Conservation (phyloP, 2,329 filamentous ascomycete genomes). For the Juglanconis sp. region DNA sequence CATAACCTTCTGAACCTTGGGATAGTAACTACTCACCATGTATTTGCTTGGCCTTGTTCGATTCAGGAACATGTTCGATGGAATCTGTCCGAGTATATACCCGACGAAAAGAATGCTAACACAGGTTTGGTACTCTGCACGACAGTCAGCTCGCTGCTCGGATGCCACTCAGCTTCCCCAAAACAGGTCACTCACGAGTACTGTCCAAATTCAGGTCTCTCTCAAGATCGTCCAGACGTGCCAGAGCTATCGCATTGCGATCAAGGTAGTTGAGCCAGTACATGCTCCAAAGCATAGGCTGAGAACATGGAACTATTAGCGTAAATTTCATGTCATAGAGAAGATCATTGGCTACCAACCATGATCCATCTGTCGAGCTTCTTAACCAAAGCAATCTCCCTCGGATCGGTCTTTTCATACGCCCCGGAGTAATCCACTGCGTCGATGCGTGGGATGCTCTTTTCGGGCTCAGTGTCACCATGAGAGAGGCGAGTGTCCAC, state of each 20-base stretch:
- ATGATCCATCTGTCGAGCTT: background rate
- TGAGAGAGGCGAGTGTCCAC: too few relatives aligned
- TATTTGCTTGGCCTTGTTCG: constrained; percentile 36
- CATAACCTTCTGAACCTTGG: constrained; percentile 39
- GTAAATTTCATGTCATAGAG: background rate
- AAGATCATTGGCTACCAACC: background rate
- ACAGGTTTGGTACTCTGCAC: constrained; percentile 43
- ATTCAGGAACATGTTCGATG: constrained; percentile 25
- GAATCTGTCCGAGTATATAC: constrained; percentile 24
- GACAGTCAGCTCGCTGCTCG: too few relatives aligned
- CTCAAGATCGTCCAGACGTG: constrained; percentile 51
- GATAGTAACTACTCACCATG: constrained; percentile 36
- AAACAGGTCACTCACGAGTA: constrained; percentile 20
- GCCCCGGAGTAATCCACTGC: background rate
- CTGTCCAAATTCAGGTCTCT: constrained; percentile 46
- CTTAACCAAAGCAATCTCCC: background rate
- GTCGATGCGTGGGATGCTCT: too few relatives aligned
- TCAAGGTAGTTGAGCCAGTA: constrained; percentile 33
- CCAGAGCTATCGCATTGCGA: constrained; percentile 55
- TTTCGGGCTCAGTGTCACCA: too few relatives aligned
- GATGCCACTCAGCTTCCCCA: background rate
- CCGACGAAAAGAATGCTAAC: constrained; percentile 51
- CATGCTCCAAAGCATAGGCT: constrained; percentile 32
- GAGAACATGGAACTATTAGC: too few relatives aligned
- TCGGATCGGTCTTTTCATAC: background rate